These are phyloP conservation scores for Pyrus hybrid DNA, from an alignment of 331 rosid species.

Conservation along the genomic window DNA sequence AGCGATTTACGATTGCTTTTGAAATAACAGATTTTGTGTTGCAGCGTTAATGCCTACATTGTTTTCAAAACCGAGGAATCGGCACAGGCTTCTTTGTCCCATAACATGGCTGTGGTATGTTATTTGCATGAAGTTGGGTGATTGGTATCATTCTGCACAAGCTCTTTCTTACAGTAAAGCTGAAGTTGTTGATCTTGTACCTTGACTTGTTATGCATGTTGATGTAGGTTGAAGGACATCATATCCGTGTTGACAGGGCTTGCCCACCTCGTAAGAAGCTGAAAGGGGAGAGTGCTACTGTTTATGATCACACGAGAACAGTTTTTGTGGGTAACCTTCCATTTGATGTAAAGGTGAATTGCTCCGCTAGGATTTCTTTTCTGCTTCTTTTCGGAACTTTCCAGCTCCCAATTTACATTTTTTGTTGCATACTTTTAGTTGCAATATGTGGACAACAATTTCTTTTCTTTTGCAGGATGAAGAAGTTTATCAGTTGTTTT, in stretches of 20 bases:
- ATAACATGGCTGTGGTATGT: slow-evolving; percentile 82
- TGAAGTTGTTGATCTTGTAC: neutral
- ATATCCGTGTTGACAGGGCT: slow-evolving; percentile 90
- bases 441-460: neutral
- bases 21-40: slow-evolving; percentile 7
- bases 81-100: slow-evolving; percentile 75
- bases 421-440: neutral
- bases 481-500: slow-evolving; percentile 79
- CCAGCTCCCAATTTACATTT: neutral
- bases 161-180: neutral
- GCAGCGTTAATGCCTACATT: slow-evolving; percentile 81
- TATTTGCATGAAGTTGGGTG: neutral
- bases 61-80: slow-evolving; percentile 68
- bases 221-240: slow-evolving; percentile 76
- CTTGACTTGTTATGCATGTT: slow-evolving; percentile 4
- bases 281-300: slow-evolving; percentile 54
- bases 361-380: neutral
- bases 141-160: neutral
- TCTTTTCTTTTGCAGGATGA: slow-evolving; percentile 60
- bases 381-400: neutral
- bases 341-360: slow-evolving; percentile 80
- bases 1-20: neutral
- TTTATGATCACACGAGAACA: slow-evolving; percentile 78
- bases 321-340: slow-evolving; percentile 96
- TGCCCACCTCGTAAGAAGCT: slow-evolving; percentile 95